Evolutionary conservation across 2,329 filamentous ascomycete species (phyloP).

Genomic region (Penicillium verrucosum): DNA sequence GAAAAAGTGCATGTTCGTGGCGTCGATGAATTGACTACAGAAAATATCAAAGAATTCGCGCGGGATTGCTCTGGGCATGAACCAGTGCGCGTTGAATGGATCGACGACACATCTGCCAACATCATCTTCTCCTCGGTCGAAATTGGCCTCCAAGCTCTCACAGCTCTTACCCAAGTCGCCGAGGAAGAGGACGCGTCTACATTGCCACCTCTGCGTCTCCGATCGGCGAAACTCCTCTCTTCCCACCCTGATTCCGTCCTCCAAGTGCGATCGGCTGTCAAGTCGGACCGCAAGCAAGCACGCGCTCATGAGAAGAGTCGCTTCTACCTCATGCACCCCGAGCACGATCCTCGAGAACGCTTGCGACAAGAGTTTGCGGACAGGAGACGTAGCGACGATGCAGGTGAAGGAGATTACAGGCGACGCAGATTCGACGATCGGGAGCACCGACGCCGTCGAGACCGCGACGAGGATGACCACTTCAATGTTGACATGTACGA

Average conservation of each 20-base stretch:
- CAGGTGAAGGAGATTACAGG: conserved; percentile 43
- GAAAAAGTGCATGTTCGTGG: conserved; percentile 81
- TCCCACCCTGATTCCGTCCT: conserved; percentile 67
- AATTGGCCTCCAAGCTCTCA: conserved; percentile 54
- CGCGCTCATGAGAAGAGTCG: conserved; percentile 78
- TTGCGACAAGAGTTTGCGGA: conserved; percentile 55
- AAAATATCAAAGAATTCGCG: conserved; percentile 74
- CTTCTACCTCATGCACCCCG: conserved; percentile 89
- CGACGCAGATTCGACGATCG: conserved; percentile 61
- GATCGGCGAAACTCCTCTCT: conserved; percentile 67
- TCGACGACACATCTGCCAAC: conserved; percentile 89
- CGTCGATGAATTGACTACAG: conserved; percentile 75
- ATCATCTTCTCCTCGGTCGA: conserved; percentile 65
- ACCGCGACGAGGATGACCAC: conserved; percentile 51
- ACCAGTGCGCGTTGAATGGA: conserved; percentile 77
- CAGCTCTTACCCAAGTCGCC: conserved; percentile 44
- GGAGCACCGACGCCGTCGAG: conserved; percentile 45
- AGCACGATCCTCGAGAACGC: conserved; percentile 77
- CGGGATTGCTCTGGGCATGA: conserved; percentile 61
- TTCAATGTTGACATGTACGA: conserved; percentile 83
- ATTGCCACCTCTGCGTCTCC: conserved; percentile 59
- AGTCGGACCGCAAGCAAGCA: conserved; percentile 72
- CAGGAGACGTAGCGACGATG: conserved; percentile 39
- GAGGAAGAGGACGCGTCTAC: conserved; percentile 43
- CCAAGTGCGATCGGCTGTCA: conserved; percentile 69